These are phyloP conservation scores for Phyllostachys edulis DNA, from an alignment of 176 grass and related monocot species.

Conservation along the genomic window DNA sequence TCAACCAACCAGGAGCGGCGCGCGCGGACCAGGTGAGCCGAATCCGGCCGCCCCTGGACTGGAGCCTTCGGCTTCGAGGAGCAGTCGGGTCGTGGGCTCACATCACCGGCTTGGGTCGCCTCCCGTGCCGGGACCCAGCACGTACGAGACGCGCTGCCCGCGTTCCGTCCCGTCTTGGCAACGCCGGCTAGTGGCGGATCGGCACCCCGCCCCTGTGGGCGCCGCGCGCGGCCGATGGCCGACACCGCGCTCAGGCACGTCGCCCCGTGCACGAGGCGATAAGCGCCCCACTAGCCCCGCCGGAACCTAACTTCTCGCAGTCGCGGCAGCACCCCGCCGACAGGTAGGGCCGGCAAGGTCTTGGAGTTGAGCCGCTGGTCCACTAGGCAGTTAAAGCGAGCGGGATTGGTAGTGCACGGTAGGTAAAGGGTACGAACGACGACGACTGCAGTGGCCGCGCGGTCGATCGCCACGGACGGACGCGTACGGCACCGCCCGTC, in stretches of 20 bases:
- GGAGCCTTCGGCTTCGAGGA: neutral
- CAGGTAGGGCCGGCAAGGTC: neutral
- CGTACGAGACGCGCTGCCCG: no score
- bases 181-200: neutral
- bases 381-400: conserved; percentile 17
- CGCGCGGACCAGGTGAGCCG: neutral
- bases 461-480: no score
- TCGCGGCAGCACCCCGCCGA: neutral
- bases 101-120: neutral
- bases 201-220: neutral
- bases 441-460: neutral
- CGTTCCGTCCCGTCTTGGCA: neutral
- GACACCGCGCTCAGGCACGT: neutral
- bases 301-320: neutral
- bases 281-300: neutral
- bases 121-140: neutral
- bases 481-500: conserved; percentile 27
- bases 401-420: neutral
- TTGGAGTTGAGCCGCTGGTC: neutral
- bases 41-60: neutral
- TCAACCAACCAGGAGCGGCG: neutral
- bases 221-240: neutral
- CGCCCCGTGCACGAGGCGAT: no score
- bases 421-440: neutral
- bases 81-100: neutral